A percentile compares a stretch with the other conserved stretches of the same genome.
Evolutionary conservation across 495 filamentous ascomycete genomes (phyloP).

Genomic region (Oidiodendron maius): DNA sequence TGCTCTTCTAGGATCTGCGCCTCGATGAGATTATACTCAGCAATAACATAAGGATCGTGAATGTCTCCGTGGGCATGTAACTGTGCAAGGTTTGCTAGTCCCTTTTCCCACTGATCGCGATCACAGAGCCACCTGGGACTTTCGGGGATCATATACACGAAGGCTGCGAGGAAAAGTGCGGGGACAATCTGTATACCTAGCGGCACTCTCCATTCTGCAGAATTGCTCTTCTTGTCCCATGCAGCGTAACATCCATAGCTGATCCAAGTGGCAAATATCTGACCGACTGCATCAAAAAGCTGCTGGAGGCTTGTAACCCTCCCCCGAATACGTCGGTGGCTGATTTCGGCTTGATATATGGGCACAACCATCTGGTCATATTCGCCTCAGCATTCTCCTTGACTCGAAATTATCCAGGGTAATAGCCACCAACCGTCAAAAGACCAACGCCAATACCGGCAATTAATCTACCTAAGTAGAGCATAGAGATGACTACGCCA

Average conservation of each 20-base stretch:
- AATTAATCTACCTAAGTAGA: constrained; percentile 33
- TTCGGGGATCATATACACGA: constrained; percentile 27
- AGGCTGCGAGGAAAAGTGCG: constrained; percentile 8
- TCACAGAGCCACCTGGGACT: constrained; percentile 27
- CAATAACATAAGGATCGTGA: constrained; percentile 24
- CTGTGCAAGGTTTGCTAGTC: constrained; percentile 23
- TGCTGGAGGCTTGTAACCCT: constrained; percentile 37
- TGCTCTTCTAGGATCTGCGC: constrained; percentile 2
- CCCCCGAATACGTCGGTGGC: constrained; percentile 43
- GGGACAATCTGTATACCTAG: constrained; percentile 19
- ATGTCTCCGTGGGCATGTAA: constrained; percentile 27
- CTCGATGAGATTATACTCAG: constrained; percentile 26
- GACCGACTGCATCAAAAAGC: constrained; percentile 35
- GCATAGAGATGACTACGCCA: constrained; percentile 25
- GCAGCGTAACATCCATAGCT: constrained; percentile 24
- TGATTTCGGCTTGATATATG: constrained; percentile 44
- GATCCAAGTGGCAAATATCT: constrained; percentile 26
- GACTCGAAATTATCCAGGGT: too few species aligned
- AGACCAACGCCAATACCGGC: constrained; percentile 41
- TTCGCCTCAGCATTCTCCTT: too few species aligned
- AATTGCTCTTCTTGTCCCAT: constrained; percentile 11
- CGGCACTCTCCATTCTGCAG: constrained; percentile 23
- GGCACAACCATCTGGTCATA: constrained; percentile 25
- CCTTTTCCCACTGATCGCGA: constrained; percentile 22
- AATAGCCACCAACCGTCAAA: constrained; percentile 27